These are phyloP conservation scores for Pythium periplocum DNA, from an alignment of 352 stramenopile genomes.

Conservation along the genomic window DNA sequence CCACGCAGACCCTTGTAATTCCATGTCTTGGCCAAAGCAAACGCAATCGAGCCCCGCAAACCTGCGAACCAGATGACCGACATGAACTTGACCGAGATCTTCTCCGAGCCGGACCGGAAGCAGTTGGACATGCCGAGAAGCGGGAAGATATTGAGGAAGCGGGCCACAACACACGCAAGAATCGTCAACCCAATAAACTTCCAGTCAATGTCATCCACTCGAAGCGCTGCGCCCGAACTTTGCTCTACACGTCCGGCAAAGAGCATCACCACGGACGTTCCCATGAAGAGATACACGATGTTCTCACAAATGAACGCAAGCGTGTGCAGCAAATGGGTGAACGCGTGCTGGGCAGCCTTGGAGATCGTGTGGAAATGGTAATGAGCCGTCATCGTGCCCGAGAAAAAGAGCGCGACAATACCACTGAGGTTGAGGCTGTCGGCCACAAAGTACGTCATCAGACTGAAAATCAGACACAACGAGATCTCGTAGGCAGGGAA, in stretches of 20 bases:
- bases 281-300: slow-evolving; percentile 87
- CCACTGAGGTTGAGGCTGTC: slow-evolving; percentile 80
- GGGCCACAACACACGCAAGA: slow-evolving; percentile 54
- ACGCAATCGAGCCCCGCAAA: slow-evolving; percentile 91
- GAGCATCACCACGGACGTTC: slow-evolving; percentile 78
- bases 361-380: slow-evolving; percentile 87
- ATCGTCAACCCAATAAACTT: slow-evolving; percentile 77
- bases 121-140: slow-evolving; percentile 71
- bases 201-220: slow-evolving; percentile 78
- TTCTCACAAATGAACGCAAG: slow-evolving; percentile 77
- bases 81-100: slow-evolving; percentile 75
- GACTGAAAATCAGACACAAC: slow-evolving; percentile 79
- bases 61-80: slow-evolving; percentile 90
- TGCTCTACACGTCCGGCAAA: slow-evolving; percentile 67
- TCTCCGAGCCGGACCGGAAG: slow-evolving; percentile 38
- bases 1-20: slow-evolving; percentile 67
- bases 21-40: slow-evolving; percentile 87
- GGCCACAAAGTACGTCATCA: slow-evolving; percentile 82
- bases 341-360: slow-evolving; percentile 72
- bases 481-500: slow-evolving; percentile 87
- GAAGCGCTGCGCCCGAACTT: slow-evolving; percentile 46
- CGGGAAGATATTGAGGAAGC: slow-evolving; percentile 77
- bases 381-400: slow-evolving; percentile 83
- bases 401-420: slow-evolving; percentile 94
- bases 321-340: slow-evolving; percentile 82